These are phyloP conservation scores for Fragilaria crotonensis DNA, from an alignment of 108 stramenopile genomes.

Conservation along the genomic window DNA sequence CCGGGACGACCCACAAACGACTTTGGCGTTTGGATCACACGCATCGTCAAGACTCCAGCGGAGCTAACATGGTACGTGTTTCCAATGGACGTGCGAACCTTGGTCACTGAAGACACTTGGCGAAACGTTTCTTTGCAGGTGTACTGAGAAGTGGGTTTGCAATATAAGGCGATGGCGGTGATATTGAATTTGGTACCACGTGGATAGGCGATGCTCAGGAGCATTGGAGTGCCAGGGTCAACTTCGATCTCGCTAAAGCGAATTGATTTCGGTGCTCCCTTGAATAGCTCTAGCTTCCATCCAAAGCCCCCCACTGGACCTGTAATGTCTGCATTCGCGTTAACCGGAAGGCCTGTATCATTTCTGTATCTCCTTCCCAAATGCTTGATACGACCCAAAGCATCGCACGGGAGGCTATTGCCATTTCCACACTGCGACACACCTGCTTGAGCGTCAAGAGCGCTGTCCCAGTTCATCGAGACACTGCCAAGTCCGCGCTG, in stretches of 20 bases:
- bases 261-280: too few relatives aligned
- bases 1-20: background rate
- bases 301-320: constrained; percentile 24
- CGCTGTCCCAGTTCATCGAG: constrained; percentile 13
- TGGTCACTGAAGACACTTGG: constrained; percentile 1
- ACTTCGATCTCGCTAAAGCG: too few relatives aligned
- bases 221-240: constrained; percentile 1
- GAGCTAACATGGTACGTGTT: constrained; percentile 8
- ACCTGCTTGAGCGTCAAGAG: constrained; percentile 12
- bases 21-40: background rate
- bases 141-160: too few relatives aligned
- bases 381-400: constrained; percentile 15
- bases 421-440: constrained; percentile 10
- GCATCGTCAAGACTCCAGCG: constrained; percentile 8
- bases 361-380: constrained; percentile 10
- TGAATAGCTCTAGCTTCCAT: constrained; percentile 17
- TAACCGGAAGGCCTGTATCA: constrained; percentile 16
- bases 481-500: constrained; percentile 16
- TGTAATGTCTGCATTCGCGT: constrained; percentile 20
- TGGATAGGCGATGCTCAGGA: constrained; percentile 14
- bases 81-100: constrained; percentile 2
- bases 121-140: background rate
- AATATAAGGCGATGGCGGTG: constrained; percentile 3
- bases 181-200: constrained; percentile 10
- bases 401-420: background rate